These are phyloP conservation scores for Neoascochyta sp. DNA, from an alignment of 2,329 filamentous ascomycete species.

Conservation along the genomic window DNA sequence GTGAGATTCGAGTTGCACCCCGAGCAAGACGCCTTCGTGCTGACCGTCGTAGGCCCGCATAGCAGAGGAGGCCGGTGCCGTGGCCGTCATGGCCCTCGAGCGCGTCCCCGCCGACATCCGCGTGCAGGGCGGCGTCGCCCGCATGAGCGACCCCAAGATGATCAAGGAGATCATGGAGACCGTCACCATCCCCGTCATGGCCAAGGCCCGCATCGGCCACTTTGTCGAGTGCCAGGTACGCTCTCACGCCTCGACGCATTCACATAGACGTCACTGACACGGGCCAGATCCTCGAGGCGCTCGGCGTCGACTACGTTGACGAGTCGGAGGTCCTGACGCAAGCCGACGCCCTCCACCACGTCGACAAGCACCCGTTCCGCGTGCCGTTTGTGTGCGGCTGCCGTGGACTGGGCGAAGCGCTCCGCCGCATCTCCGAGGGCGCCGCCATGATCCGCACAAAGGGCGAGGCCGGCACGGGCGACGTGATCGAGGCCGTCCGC, in stretches of 20 bases:
- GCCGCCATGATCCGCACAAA: conserved; percentile 99
- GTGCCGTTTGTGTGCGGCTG: conserved; percentile 96
- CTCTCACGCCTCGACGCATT: background rate
- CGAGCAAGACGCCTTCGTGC: conserved; percentile 1
- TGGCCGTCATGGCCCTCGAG: conserved; percentile 97
- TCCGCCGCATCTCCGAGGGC: conserved; percentile 85
- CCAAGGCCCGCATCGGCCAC: conserved; percentile 95
- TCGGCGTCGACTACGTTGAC: conserved; percentile 96
- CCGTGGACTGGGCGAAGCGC: conserved; percentile 87
- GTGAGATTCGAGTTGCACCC: conserved; percentile 37
- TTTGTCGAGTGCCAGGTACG: conserved; percentile 87
- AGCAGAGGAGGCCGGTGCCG: conserved; percentile 92
- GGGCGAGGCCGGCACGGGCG: conserved; percentile 94
- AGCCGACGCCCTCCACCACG: conserved; percentile 85
- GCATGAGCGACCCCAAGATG: conserved; percentile 93
- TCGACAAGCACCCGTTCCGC: conserved; percentile 79
- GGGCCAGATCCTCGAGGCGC: conserved; percentile 78
- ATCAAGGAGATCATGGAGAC: conserved; percentile 93
- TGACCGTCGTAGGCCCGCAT: conserved; percentile 68
- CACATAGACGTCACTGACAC: conserved; percentile 1
- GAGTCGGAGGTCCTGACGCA: conserved; percentile 97
- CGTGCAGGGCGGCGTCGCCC: conserved; percentile 83
- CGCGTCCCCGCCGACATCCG: conserved; percentile 96
- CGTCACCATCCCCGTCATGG: conserved; percentile 98
- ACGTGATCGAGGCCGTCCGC: conserved; percentile 92